These are phyloP conservation scores for Heliocybe sulcata DNA, from an alignment of 1,284 basidiomycete species.

Conservation along the genomic window DNA sequence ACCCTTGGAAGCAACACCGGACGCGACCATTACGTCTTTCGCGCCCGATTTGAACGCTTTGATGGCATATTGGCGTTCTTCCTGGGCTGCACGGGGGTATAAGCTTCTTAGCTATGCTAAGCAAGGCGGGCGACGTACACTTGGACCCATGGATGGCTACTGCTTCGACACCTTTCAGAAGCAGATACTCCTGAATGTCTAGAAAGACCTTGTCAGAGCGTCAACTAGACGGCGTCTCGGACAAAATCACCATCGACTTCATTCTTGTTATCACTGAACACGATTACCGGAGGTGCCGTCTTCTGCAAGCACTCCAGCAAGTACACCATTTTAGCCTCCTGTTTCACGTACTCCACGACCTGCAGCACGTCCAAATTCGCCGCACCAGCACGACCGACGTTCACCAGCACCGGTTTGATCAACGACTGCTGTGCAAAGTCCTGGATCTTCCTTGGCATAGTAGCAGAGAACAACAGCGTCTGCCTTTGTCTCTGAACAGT, in stretches of 20 bases:
- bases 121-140: too few relatives aligned
- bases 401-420: slow-evolving; percentile 89
- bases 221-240: neutral
- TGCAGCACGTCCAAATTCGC: slow-evolving; percentile 97
- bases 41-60: slow-evolving; percentile 94
- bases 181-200: slow-evolving; percentile 98
- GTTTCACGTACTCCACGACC: slow-evolving; percentile 98
- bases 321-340: slow-evolving; percentile 99
- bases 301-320: slow-evolving; percentile 97
- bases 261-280: slow-evolving; percentile 99
- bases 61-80: slow-evolving; percentile 98
- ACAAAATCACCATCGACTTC: slow-evolving; percentile 88
- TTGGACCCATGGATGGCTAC: slow-evolving; percentile 99
- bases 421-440: slow-evolving; percentile 97
- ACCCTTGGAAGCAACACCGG: slow-evolving; percentile 95
- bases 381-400: slow-evolving; percentile 96
- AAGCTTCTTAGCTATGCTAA: too few relatives aligned
- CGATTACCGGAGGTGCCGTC: slow-evolving; percentile 95
- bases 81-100: too few relatives aligned
- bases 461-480: slow-evolving; percentile 95
- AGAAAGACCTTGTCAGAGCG: slow-evolving; percentile 1
- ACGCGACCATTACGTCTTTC: slow-evolving; percentile 99
- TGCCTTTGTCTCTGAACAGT: slow-evolving; percentile 82
- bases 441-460: slow-evolving; percentile 98
- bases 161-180: slow-evolving; percentile 96